Conservation (phyloP, 2,329 filamentous ascomycete genomes). For the Aspergillus candidus region DNA sequence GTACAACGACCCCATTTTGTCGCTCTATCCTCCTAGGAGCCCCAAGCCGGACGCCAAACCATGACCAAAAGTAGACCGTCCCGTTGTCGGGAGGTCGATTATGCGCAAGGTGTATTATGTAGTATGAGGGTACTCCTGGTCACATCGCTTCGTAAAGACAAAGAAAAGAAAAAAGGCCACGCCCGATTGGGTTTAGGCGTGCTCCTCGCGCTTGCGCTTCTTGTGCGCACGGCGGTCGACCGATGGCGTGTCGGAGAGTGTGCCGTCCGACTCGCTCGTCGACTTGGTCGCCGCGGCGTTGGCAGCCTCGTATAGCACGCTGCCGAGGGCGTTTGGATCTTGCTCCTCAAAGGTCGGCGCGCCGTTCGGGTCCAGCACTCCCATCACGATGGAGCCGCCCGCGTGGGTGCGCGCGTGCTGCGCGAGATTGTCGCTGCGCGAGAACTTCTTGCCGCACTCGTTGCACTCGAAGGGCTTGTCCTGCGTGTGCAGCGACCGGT, state of each 20-base stretch:
- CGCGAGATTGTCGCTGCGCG: slow-evolving; percentile 90
- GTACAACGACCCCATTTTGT: too few relatives aligned
- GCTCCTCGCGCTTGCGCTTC: slow-evolving; percentile 69
- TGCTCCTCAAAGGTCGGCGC: slow-evolving; percentile 42
- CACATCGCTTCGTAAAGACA: slow-evolving; percentile 33
- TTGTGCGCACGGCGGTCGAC: slow-evolving; percentile 53
- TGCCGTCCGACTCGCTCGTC: slow-evolving; percentile 39
- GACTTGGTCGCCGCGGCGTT: slow-evolving; percentile 62
- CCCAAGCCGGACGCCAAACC: slow-evolving; percentile 31
- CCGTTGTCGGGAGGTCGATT: slow-evolving; percentile 18
- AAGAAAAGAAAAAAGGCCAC: slow-evolving; percentile 8
- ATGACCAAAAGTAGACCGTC: slow-evolving; percentile 22
- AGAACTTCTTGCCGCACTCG: slow-evolving; percentile 99
- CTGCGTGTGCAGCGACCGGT: slow-evolving; percentile 94
- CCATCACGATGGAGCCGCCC: slow-evolving; percentile 83
- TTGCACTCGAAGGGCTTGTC: slow-evolving; percentile 98
- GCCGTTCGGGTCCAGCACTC: slow-evolving; percentile 69
- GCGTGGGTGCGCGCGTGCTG: slow-evolving; percentile 95
- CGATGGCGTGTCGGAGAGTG: slow-evolving; percentile 25
- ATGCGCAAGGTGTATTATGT: slow-evolving; percentile 26
- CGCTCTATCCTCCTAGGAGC: neutral
- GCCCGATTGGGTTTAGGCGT: slow-evolving; percentile 43
- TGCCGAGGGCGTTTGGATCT: slow-evolving; percentile 63
- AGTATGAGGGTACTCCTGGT: slow-evolving; percentile 33
- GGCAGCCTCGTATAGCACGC: slow-evolving; percentile 75